A percentile compares a stretch with the other conserved stretches of the same genome.
Evolutionary conservation across 2,329 filamentous ascomycete genomes (phyloP).

Genomic region (Alternaria infectoria): DNA sequence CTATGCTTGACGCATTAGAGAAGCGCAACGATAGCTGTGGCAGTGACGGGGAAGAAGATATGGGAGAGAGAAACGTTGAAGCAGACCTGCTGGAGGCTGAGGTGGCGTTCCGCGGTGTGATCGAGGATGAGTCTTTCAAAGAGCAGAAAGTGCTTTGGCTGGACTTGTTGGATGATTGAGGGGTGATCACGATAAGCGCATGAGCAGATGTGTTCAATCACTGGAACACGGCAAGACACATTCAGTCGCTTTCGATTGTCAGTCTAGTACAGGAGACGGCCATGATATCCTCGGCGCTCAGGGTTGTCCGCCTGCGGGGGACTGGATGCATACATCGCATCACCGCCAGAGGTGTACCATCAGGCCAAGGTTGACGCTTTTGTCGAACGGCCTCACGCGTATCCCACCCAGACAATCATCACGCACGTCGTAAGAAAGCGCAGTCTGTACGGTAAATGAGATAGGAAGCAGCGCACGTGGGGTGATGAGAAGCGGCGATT

Average conservation of each 20-base stretch:
- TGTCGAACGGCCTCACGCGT: neutral
- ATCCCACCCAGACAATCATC: neutral
- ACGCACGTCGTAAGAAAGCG: neutral
- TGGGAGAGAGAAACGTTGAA: neutral
- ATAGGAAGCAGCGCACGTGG: neutral
- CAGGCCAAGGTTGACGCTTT: neutral
- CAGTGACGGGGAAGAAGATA: slow-evolving; percentile 6
- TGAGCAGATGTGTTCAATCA: neutral
- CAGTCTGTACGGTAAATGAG: neutral
- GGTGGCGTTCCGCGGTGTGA: slow-evolving; percentile 15
- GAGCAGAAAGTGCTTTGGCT: slow-evolving; percentile 19
- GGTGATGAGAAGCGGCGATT: neutral
- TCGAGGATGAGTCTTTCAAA: slow-evolving; percentile 20
- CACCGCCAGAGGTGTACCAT: no score
- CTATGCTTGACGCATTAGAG: slow-evolving; percentile 17
- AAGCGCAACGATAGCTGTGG: neutral
- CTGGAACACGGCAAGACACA: neutral
- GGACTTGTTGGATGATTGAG: slow-evolving; percentile 14
- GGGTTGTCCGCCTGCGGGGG: neutral
- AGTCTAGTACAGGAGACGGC: no score
- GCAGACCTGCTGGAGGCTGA: slow-evolving; percentile 9
- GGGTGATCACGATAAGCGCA: no score
- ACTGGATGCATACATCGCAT: neutral
- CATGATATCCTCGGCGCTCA: neutral
- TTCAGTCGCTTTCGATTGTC: neutral